These are phyloP conservation scores for Calonectria leucothoes DNA, from an alignment of 2,329 filamentous ascomycete genomes.

Conservation along the genomic window DNA sequence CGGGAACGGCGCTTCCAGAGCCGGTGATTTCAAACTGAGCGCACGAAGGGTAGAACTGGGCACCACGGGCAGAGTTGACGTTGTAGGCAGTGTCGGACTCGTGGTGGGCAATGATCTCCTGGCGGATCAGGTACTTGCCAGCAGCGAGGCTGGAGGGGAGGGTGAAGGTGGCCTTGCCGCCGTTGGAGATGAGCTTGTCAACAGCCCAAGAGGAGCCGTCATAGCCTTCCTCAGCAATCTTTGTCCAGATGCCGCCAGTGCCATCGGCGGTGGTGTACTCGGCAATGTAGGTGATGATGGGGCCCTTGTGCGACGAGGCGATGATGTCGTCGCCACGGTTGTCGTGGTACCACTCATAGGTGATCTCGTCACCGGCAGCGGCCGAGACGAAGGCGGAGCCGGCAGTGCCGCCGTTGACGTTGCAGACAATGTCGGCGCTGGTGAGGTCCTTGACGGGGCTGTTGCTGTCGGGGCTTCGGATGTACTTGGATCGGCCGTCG, in stretches of 20 bases:
- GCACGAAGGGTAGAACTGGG: slow-evolving; percentile 65
- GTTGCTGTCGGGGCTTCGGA: slow-evolving; percentile 58
- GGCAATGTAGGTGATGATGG: slow-evolving; percentile 65
- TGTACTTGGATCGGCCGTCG: slow-evolving; percentile 54
- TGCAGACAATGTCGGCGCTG: slow-evolving; percentile 56
- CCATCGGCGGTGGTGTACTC: slow-evolving; percentile 54
- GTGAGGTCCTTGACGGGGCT: slow-evolving; percentile 57
- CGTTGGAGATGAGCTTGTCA: slow-evolving; percentile 59
- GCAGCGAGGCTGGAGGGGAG: slow-evolving; percentile 58
- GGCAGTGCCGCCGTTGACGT: slow-evolving; percentile 53
- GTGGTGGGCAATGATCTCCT: slow-evolving; percentile 67
- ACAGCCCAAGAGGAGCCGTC: slow-evolving; percentile 56
- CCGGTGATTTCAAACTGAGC: slow-evolving; percentile 71
- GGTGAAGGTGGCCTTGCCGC: slow-evolving; percentile 60
- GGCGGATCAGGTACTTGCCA: slow-evolving; percentile 65
- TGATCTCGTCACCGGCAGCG: slow-evolving; percentile 60
- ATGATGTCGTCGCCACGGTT: slow-evolving; percentile 63
- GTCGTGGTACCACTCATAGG: slow-evolving; percentile 64
- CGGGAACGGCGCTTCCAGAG: slow-evolving; percentile 51
- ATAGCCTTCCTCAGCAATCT: slow-evolving; percentile 52
- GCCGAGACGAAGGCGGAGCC: slow-evolving; percentile 54
- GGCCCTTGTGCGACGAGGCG: slow-evolving; percentile 63
- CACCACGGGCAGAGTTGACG: slow-evolving; percentile 47
- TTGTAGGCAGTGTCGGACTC: slow-evolving; percentile 51
- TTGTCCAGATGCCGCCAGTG: slow-evolving; percentile 63